Percentiles rank a stretch among this genome's conserved stretches.
These are phyloP conservation scores for Lumnitzera racemosa DNA, from an alignment of 345 rosid species.

Conservation along the genomic window DNA sequence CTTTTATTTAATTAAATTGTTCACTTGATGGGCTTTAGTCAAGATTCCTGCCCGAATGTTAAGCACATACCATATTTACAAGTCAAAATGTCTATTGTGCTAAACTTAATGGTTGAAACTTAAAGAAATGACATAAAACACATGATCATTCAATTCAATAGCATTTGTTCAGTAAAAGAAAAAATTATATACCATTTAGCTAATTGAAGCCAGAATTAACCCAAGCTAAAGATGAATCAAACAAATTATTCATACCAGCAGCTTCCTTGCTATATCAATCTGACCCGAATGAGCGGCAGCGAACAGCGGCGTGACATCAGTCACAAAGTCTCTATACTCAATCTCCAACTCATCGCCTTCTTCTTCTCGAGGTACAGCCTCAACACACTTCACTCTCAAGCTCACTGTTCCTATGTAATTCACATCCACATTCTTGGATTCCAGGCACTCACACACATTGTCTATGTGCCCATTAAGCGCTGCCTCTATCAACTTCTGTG, in stretches of 20 bases:
- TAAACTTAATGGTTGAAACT: no score
- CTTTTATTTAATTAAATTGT: no score
- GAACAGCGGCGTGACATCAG: constrained; percentile 29
- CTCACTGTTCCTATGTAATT: constrained; percentile 28
- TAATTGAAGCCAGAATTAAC: no score
- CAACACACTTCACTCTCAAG: constrained; percentile 24
- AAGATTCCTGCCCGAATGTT: no score
- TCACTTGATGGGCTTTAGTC: no score
- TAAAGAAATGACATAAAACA: no score
- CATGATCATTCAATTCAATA: no score
- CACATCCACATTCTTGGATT: constrained; percentile 12
- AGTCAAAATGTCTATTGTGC: no score
- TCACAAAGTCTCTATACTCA: constrained; percentile 25
- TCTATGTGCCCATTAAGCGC: constrained; percentile 23
- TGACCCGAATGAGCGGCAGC: constrained; percentile 31
- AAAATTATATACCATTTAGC: no score
- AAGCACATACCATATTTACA: no score
- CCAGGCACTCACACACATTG: constrained; percentile 12
- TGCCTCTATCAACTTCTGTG: constrained; percentile 22
- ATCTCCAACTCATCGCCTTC: constrained; percentile 31
- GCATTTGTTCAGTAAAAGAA: no score
- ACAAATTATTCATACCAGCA: constrained; percentile 19
- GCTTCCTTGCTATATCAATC: constrained; percentile 18
- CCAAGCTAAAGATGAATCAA: not conserved
- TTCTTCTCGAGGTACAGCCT: constrained; percentile 22